A percentile compares a stretch with the other conserved stretches of the same genome.
Evolutionary conservation across 2,329 filamentous ascomycete species (phyloP).

Genomic region (Tolypocladium nubicola): DNA sequence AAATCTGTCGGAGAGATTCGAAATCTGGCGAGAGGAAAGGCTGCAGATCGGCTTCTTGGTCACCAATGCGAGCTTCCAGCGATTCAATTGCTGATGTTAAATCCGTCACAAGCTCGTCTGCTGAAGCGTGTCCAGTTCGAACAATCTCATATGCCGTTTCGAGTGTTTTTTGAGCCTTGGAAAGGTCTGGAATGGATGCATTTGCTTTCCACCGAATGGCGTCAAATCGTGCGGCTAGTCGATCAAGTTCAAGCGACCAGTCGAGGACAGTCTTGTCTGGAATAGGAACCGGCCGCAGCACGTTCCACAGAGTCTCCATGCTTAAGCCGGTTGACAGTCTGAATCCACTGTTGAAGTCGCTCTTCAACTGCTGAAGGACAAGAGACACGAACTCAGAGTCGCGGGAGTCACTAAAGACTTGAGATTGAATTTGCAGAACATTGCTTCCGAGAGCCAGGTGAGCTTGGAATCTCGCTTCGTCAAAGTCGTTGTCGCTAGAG

Average conservation of each 20-base stretch:
- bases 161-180: conserved; percentile 42
- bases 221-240: conserved; percentile 50
- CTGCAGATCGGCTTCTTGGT: conserved; percentile 26
- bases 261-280: conserved; percentile 32
- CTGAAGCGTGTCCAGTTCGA: conserved; percentile 27
- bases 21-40: conserved; percentile 47
- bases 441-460: conserved; percentile 43
- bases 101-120: conserved; percentile 36
- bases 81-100: conserved; percentile 39
- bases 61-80: conserved; percentile 35
- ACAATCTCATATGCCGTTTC: conserved; percentile 46
- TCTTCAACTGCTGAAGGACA: conserved; percentile 32
- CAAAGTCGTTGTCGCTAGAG: conserved; percentile 35
- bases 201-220: conserved; percentile 46
- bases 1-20: conserved; percentile 43
- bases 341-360: conserved; percentile 58
- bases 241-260: conserved; percentile 39
- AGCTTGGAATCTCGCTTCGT: conserved; percentile 54
- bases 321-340: conserved; percentile 63
- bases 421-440: conserved; percentile 25
- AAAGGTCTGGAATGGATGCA: conserved; percentile 39
- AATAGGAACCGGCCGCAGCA: conserved; percentile 54
- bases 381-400: conserved; percentile 26
- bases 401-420: conserved; percentile 10
- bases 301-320: conserved; percentile 71